Evolutionary conservation across 1,284 basidiomycete genomes (phyloP).

Genomic region (Fomitiporia mediterranea): DNA sequence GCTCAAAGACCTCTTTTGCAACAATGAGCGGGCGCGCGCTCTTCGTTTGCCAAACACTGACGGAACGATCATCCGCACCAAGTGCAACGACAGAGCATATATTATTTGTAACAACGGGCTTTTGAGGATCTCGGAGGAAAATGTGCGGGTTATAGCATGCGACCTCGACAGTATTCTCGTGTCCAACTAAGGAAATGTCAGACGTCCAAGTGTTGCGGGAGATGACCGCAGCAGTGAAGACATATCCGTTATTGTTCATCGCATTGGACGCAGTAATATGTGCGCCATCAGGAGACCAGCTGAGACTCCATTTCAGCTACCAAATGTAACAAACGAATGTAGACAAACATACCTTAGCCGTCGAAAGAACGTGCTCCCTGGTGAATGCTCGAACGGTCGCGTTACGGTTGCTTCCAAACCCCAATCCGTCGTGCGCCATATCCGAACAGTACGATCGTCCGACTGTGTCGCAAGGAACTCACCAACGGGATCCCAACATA

Average conservation of each 20-base stretch:
- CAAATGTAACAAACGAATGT: background rate
- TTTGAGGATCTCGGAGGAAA: constrained; percentile 71
- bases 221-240: constrained; percentile 96
- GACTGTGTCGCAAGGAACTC: constrained; percentile 96
- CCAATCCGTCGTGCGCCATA: constrained; percentile 97
- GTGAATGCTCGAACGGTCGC: constrained; percentile 91
- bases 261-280: constrained; percentile 97
- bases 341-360: constrained; percentile 67
- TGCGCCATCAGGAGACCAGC: constrained; percentile 99
- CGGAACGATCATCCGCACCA: constrained; percentile 83
- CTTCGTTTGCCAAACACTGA: constrained; percentile 94
- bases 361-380: constrained; percentile 93
- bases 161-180: constrained; percentile 97
- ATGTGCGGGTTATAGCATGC: constrained; percentile 91
- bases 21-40: constrained; percentile 87
- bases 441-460: constrained; percentile 93
- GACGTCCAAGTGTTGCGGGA: constrained; percentile 83
- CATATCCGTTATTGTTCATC: constrained; percentile 91
- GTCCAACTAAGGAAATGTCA: constrained; percentile 91
- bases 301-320: constrained; percentile 31
- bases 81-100: constrained; percentile 85
- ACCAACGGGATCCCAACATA: constrained; percentile 97
- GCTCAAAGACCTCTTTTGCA: constrained; percentile 89
- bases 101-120: constrained; percentile 66
- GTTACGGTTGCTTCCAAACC: constrained; percentile 75